Evolutionary conservation across 163 green algal species (phyloP).

Genomic region (Chlamydomonas reinhardtii): DNA sequence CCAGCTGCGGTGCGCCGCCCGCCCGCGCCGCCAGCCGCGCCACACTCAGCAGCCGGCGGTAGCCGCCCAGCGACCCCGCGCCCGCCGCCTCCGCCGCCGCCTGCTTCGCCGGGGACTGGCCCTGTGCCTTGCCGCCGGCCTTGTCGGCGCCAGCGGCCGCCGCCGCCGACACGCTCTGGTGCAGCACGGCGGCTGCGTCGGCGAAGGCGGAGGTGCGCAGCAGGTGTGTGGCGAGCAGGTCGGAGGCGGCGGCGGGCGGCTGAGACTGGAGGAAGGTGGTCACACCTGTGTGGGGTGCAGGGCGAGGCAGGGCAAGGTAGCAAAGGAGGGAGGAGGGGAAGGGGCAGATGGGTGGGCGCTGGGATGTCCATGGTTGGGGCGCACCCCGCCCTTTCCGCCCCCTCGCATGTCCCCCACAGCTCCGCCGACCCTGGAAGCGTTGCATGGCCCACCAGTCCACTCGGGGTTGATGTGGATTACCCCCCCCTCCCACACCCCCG

Average conservation of each 20-base stretch:
- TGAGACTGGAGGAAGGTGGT: slow-evolving; percentile 42
- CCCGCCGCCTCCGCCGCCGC: background rate
- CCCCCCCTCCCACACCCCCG: too few species aligned
- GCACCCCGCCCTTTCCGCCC: too few species aligned
- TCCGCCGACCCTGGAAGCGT: too few species aligned
- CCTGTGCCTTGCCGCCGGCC: background rate
- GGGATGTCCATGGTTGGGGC: too few species aligned
- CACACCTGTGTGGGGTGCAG: background rate
- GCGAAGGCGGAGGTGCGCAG: slow-evolving; percentile 15
- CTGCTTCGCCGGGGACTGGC: background rate
- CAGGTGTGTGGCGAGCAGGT: slow-evolving; percentile 56
- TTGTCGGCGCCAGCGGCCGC: background rate
- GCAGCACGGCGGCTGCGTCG: slow-evolving; percentile 33
- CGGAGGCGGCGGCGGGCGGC: slow-evolving; percentile 4
- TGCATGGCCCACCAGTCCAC: too few species aligned
- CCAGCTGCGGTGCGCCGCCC: background rate
- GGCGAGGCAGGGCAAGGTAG: too few species aligned
- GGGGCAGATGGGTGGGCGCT: too few species aligned
- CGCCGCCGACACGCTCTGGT: background rate
- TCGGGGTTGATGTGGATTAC: too few species aligned
- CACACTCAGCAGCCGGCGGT: background rate
- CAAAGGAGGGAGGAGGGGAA: too few species aligned
- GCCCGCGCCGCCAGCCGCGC: slow-evolving; percentile 32
- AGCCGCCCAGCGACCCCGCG: background rate
- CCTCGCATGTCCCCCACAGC: too few species aligned